These are phyloP conservation scores for Tetrapisispora phaffii DNA, from an alignment of 805 yeast genomes.

Conservation along the genomic window DNA sequence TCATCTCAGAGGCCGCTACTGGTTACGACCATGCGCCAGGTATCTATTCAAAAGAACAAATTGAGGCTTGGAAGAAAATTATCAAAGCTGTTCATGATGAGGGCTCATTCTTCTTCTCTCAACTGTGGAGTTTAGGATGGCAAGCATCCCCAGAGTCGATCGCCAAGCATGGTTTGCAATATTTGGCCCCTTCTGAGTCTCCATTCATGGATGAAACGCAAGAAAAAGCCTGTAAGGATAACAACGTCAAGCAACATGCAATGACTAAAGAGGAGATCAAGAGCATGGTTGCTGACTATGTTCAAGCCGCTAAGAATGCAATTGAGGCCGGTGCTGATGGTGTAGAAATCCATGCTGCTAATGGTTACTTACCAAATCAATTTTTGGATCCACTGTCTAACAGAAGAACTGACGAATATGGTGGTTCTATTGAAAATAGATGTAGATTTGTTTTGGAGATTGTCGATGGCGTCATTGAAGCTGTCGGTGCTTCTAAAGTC, in stretches of 20 bases:
- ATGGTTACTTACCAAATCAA: constrained; percentile 51
- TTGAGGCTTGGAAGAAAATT: constrained; percentile 39
- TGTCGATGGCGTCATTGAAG: constrained; percentile 39
- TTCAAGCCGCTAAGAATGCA: constrained; percentile 35
- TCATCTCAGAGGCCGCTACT: constrained; percentile 34
- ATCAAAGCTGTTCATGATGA: constrained; percentile 42
- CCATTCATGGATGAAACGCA: constrained; percentile 27
- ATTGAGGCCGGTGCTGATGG: constrained; percentile 40
- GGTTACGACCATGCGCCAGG: constrained; percentile 39
- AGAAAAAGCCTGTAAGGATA: constrained; percentile 27
- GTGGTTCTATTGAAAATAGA: constrained; percentile 43
- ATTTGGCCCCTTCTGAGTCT: constrained; percentile 32
- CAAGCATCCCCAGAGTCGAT: constrained; percentile 31
- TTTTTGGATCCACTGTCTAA: constrained; percentile 40
- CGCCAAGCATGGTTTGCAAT: constrained; percentile 30
- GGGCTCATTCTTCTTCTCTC: constrained; percentile 36
- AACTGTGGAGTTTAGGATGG: constrained; percentile 43
- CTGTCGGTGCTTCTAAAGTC: constrained; percentile 41
- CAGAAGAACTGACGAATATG: constrained; percentile 43
- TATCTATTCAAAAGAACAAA: constrained; percentile 38
- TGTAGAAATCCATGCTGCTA: constrained; percentile 57
- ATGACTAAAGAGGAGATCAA: constrained; percentile 30
- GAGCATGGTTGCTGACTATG: constrained; percentile 34
- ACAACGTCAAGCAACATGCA: constrained; percentile 23
- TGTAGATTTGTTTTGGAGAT: constrained; percentile 37